Evolutionary conservation across 2,329 filamentous ascomycete species (phyloP), one percentile per base, ranked within the genome.

Genomic region (Fusarium haematococcum): DNA sequence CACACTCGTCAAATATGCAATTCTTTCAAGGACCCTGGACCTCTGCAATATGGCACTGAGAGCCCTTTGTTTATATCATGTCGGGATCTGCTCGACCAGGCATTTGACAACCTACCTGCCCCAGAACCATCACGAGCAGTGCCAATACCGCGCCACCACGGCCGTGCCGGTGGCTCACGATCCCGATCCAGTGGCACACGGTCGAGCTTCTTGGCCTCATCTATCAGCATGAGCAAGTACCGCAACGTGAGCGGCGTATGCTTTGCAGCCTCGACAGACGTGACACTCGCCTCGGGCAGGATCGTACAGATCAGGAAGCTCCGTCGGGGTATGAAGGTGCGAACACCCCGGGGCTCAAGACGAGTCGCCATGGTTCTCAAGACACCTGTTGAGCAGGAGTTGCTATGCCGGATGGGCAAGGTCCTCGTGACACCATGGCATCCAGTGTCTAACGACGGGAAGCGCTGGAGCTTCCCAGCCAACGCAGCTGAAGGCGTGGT

Each of bases 381-480:
- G 75, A 91, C 88, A 6, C 77, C 79, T 0, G 85, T 90, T 0
- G 64, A 69, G 3, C 67, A 79, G 45, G 80, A 80, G 39, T 67
- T 77, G 2, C 83, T 91, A 76, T 88, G 86, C 68, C 82, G 82
- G 0, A 78, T 91, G 1, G 84, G 84, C 2, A 76, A 68, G 1
- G 80, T 91, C 9, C 77, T 88, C 8, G 85, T 91, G 32, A 92
- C 90, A 27, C 86, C 88, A 0, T 92, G 89, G 88, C 91, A 92
- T 77, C 90, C 90, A 1, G 79, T 92, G 4, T 84, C 81, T 0
- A 57, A 77, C 2, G 80, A 84, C 23, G 80, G 77, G 18, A 78
- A 80, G 50, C 73, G 63, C 4, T 91, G 88, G 88, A 73, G 68
- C 0, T 90, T 89, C 71, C 89, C 89, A 0, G 83, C 78, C 0